Evolutionary conservation across 73 alveolate genomes (phyloP), one percentile per base, ranked within the genome.

Genomic region (Urostyla sp.): DNA sequence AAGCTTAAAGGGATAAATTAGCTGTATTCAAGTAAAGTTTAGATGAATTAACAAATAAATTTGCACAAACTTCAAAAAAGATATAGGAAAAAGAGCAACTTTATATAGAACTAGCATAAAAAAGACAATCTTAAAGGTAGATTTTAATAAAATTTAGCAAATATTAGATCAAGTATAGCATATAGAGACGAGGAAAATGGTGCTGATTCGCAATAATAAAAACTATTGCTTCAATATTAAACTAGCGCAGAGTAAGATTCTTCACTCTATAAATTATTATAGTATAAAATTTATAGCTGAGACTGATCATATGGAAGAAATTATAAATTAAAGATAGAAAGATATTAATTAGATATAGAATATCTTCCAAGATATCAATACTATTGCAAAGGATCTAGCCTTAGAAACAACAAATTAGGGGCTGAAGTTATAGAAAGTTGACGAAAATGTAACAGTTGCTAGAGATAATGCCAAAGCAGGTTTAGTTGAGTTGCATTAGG

Each of bases 61-160:
- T 69, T 36, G 8, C 44, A 30, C 2, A 40, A 16, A 35, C 44
- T 6, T 69, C 83, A 4, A 34, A 69, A 28, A 69, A 69, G 31
- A 69, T 69, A 8, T 46, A 69, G 34, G 83, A 69, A 69, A 69
- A 69, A 49, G 83, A 69, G 38, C 30, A 69, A 69, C 72, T 69
- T n/a, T 69, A n/a, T 54, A 69, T 69, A 2, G 83, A 69, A 24
- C 83, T 69, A 13, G 83, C 83, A 6, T 27, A 45, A n/a, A 69
- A 69, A 24, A 59, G 83, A 21, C 34, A 59, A 27, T 40, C 52
- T 57, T 43, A 43, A 63, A 60, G 26, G 60, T 63, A 8, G 59
- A 57, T 57, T 63, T 43, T 10, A 15, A 20, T 4, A 8, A 7
- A 5, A 8, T 34, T 7, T 18, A 16, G 26, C 5, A 15, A 8